Evolutionary conservation across 192 early-diverging fungal species (phyloP), one percentile per base, ranked within the genome.

Genomic region (Coemansia sp.): DNA sequence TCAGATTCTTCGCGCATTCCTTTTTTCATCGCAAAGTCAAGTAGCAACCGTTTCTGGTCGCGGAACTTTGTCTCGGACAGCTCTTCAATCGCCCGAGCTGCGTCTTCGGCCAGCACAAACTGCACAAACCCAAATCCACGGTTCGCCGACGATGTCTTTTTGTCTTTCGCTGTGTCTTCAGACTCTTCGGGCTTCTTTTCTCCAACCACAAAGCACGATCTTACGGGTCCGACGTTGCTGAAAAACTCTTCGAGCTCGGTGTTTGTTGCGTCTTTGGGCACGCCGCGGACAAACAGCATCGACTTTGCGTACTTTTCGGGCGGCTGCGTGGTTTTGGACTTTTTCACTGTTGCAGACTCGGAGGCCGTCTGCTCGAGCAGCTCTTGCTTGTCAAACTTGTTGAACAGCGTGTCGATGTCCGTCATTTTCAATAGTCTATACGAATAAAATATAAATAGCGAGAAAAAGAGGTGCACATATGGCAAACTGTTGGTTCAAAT

Each of bases 111-210:
- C 4, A 81, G 70, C 53, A 81, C 79, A 60, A 87, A 98, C 64
- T 93, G 87, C 5, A 98, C 95, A 75, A 92, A 98, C 15, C 96
- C 96, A 76, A 86, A 97, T 6, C 96, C 96, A 47, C 86, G 89
- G 74, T 93, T 94, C 47, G 44, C 64, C 18, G 62, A 17, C 31
- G 23, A 58, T 11, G 34, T 20, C 55, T 76, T 76, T 28, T 9
- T 58, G 4, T 56, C 61, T 11, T 54, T 57, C 18, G 17, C 34
- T 5, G 21, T 58, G 12, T 83, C 79, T 11, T 34, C 74, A 17
- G 79, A 51, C 26, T 66, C 63, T 26, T 69, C 71, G 11, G 65
- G 63, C 6, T 70, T 60, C 53, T 81, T 84, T 62, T 88, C 88
- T 9, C 71, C 68, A 1, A 97, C 92, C 38, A 95, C 91, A 70